Base-by-base conservation (phyloP, 1,139 yeast genomes). In the Nakaseomyces uthaithaninus region DNA sequence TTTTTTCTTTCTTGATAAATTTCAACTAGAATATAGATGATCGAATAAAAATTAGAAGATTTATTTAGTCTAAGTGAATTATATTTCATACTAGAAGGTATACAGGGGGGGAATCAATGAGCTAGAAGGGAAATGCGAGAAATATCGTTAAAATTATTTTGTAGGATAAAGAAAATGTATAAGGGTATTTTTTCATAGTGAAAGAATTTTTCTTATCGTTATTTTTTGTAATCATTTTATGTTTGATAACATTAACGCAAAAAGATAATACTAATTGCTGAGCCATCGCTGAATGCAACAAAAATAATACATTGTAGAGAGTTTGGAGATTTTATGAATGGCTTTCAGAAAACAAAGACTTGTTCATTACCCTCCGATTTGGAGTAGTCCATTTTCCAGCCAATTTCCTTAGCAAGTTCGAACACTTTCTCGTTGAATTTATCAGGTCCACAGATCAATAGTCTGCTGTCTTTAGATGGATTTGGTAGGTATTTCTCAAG, bases 371-470 rank as follows among this genome's bases (percentile, higher is more conserved):
- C 74, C 38, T 66, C 64, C 1, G 80, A 74, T 44, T 66, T 66
- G 59, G 71, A 59, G 33, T 62, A 58, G 24, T 74, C 74, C 48
- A 69, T 66, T 15, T 68, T 71, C 79, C 85, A 82, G 1, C 89
- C 87, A 42, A 79, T 60, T 37, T 75, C 76, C 37, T 65, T 64
- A 20, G 84, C 68, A 39, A 68, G 65, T 28, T 66, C 67, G 18
- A 74, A 60, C 44, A 79, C 65, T 35, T 62, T 54, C 45, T 68
- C 69, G 54, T 77, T 79, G 83, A 82, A 75, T 35, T 69, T 79
- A 45, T 77, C 76, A 18, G 89, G 89, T n/a, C 93, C 93, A 64
- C 89, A 81, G 37, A 82, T 68, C 45, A 80, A 69, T 34, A 82
- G 65, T 50, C 77, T 72, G 44, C 73, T 69, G 12, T 71, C 73